Evolutionary conservation across 495 filamentous ascomycete species (phyloP).

Genomic region (Amniculicola lignicola): DNA sequence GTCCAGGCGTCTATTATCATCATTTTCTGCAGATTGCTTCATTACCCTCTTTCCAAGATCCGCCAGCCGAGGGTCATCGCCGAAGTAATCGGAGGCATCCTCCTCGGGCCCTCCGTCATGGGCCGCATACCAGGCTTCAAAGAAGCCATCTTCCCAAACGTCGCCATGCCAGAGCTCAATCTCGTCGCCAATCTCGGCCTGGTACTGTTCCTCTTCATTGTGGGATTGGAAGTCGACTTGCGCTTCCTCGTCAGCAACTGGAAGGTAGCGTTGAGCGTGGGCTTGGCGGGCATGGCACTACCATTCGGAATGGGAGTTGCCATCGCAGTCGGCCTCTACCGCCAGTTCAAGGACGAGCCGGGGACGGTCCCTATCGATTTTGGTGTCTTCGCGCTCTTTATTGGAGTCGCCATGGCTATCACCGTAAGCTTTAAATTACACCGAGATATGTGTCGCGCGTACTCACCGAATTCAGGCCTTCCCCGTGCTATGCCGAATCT

Average conservation of each 20-base stretch:
- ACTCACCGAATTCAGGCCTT: slow-evolving; percentile 59
- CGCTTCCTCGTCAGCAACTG: slow-evolving; percentile 83
- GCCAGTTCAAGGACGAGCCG: slow-evolving; percentile 67
- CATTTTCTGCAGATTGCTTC: slow-evolving; percentile 79
- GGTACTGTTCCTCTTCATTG: slow-evolving; percentile 86
- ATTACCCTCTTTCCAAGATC: slow-evolving; percentile 78
- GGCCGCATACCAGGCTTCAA: slow-evolving; percentile 80
- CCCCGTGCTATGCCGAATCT: slow-evolving; percentile 89
- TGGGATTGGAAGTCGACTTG: slow-evolving; percentile 89
- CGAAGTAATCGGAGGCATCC: slow-evolving; percentile 89
- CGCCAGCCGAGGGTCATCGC: slow-evolving; percentile 92
- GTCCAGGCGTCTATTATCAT: slow-evolving; percentile 93
- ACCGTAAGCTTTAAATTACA: slow-evolving; percentile 54
- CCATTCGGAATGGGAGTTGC: slow-evolving; percentile 70
- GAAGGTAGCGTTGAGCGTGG: slow-evolving; percentile 77
- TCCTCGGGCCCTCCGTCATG: slow-evolving; percentile 85
- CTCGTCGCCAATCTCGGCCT: slow-evolving; percentile 88
- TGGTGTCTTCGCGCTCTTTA: slow-evolving; percentile 84
- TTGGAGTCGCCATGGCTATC: slow-evolving; percentile 92
- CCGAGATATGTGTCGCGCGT: background rate
- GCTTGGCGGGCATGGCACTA: slow-evolving; percentile 78
- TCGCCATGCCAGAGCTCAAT: slow-evolving; percentile 69
- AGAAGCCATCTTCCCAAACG: slow-evolving; percentile 69
- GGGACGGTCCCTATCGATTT: slow-evolving; percentile 65
- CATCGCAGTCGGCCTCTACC: slow-evolving; percentile 82